Evolutionary conservation across 2,329 filamentous ascomycete species (phyloP).

Genomic region (Talaromyces piceae): DNA sequence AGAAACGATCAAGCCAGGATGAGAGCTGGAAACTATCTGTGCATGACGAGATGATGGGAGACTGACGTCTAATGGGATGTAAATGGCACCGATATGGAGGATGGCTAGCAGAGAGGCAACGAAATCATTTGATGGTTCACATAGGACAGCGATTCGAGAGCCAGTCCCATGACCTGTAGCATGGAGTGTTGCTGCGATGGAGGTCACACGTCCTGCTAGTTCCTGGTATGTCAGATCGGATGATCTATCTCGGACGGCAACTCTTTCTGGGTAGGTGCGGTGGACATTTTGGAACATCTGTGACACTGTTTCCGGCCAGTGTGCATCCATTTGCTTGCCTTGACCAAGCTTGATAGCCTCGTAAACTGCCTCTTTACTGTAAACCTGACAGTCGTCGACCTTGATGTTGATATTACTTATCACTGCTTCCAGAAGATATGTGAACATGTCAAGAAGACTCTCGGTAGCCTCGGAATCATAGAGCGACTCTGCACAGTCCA

Average conservation of each 20-base stretch:
- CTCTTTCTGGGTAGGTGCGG: constrained; percentile 3
- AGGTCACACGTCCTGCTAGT: constrained; percentile 25
- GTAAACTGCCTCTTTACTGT: constrained; percentile 13
- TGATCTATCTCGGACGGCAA: constrained; percentile 20
- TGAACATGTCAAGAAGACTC: neutral
- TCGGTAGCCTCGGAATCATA: neutral
- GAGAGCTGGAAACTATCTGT: too few relatives aligned
- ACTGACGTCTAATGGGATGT: constrained; percentile 36
- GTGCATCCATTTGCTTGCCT: constrained; percentile 6
- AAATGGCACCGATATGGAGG: constrained; percentile 27
- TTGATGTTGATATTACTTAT: neutral
- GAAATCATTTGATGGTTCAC: constrained; percentile 16
- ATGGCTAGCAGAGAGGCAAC: constrained; percentile 25
- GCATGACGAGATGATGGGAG: too few relatives aligned
- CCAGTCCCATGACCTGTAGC: constrained; percentile 17
- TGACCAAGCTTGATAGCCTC: constrained; percentile 10
- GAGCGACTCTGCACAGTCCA: neutral
- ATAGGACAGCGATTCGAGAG: constrained; percentile 33
- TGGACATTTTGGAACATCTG: constrained; percentile 16
- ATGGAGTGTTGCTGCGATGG: constrained; percentile 22
- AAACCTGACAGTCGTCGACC: neutral
- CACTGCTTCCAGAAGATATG: neutral
- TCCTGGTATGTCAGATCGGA: constrained; percentile 27
- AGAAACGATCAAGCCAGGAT: too few relatives aligned
- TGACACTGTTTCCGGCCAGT: constrained; percentile 28